Evolutionary conservation across 1,139 yeast genomes (phyloP).

Genomic region (Blastobotrys niveus): DNA sequence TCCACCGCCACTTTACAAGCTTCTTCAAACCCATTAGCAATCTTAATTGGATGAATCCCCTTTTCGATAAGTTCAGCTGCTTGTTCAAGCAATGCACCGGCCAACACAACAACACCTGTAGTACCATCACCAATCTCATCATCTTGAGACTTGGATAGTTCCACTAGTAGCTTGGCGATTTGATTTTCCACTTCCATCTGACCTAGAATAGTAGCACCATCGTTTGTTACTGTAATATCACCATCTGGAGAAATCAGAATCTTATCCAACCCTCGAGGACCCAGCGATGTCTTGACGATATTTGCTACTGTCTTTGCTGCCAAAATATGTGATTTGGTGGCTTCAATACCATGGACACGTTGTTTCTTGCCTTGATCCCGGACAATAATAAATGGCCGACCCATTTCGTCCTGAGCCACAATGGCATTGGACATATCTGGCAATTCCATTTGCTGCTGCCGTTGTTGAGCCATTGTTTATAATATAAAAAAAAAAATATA

Average conservation of each 20-base stretch:
- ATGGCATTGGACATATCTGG: constrained; percentile 97
- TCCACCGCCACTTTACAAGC: constrained; percentile 88
- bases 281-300: constrained; percentile 85
- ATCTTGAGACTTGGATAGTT: constrained; percentile 91
- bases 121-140: constrained; percentile 99
- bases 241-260: constrained; percentile 92
- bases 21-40: constrained; percentile 96
- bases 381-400: constrained; percentile 96
- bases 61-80: constrained; percentile 90
- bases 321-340: constrained; percentile 83
- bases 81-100: constrained; percentile 90
- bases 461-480: constrained; percentile 11
- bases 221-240: constrained; percentile 95
- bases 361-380: constrained; percentile 94
- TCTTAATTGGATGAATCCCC: constrained; percentile 94
- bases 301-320: constrained; percentile 96
- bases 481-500: neutral
- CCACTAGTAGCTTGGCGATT: constrained; percentile 91
- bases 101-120: constrained; percentile 96
- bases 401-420: constrained; percentile 98
- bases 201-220: constrained; percentile 93
- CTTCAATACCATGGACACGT: constrained; percentile 89
- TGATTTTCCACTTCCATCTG: constrained; percentile 96
- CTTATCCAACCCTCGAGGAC: constrained; percentile 98
- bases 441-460: constrained; percentile 50